These are phyloP conservation scores for Solanum neorickii DNA, from an alignment of 257 asterid species.

Conservation along the genomic window DNA sequence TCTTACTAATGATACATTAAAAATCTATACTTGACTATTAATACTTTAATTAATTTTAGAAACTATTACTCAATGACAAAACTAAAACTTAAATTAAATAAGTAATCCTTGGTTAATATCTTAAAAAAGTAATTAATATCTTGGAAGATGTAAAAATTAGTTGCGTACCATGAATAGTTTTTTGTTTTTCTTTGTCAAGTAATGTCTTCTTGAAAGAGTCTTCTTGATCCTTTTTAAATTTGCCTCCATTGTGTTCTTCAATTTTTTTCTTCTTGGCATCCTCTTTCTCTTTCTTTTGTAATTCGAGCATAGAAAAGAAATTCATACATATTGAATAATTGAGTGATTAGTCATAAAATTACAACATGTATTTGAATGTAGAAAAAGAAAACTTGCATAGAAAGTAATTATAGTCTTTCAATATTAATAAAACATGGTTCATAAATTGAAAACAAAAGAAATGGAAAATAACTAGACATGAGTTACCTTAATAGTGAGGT, in stretches of 20 bases:
- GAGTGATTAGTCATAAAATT: not conserved
- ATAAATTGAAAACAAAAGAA: not conserved
- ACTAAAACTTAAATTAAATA: not conserved
- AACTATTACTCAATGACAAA: not conserved
- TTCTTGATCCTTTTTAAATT: not conserved
- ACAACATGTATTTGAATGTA: not conserved
- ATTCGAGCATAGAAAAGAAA: too few species aligned
- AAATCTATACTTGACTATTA: not conserved
- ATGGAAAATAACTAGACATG: not conserved
- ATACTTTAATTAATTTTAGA: not conserved
- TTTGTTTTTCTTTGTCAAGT: not conserved
- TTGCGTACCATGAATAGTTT: not conserved
- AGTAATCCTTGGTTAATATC: not conserved
- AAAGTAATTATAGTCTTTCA: not conserved
- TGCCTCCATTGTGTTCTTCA: not conserved
- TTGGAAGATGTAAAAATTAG: not conserved
- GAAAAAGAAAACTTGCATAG: not conserved
- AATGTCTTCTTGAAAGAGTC: not conserved
- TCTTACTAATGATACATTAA: not conserved
- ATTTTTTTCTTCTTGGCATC: not conserved
- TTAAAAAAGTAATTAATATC: not conserved
- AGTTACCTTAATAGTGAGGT: not conserved
- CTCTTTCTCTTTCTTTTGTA: not conserved
- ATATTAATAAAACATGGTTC: not conserved
- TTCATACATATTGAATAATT: not conserved